These are phyloP conservation scores for Symbiodinium natans DNA, from an alignment of 73 alveolate species.

Conservation along the genomic window DNA sequence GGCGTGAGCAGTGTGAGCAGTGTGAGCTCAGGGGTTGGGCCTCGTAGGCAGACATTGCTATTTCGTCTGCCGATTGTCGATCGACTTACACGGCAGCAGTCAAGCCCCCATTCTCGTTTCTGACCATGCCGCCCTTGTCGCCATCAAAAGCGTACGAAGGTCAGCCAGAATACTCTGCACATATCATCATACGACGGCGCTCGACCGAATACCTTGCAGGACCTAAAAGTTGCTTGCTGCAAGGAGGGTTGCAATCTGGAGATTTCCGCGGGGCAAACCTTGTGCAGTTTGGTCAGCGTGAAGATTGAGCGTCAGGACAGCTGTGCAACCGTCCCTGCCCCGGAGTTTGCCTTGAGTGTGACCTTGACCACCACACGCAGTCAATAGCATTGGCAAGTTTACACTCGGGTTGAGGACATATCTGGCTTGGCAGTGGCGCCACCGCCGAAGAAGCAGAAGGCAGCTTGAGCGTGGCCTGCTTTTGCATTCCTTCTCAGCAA, in stretches of 20 bases:
- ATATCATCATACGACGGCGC: background rate
- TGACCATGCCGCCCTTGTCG: background rate
- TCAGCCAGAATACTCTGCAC: background rate
- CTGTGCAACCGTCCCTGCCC: background rate
- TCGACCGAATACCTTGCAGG: background rate
- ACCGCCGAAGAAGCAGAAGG: background rate
- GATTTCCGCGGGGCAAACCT: too few relatives aligned
- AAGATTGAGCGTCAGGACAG: too few relatives aligned
- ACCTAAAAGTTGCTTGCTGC: background rate
- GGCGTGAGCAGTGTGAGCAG: too few relatives aligned
- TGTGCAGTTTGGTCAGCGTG: too few relatives aligned
- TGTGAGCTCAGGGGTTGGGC: too few relatives aligned
- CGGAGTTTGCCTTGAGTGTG: background rate
- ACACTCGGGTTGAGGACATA: background rate
- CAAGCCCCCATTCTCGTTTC: background rate
- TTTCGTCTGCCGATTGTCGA: slow-evolving; percentile 27
- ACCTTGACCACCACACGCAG: too few relatives aligned
- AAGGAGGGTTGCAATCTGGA: background rate
- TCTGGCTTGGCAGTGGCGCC: slow-evolving; percentile 1
- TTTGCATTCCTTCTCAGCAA: too few relatives aligned
- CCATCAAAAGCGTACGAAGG: background rate
- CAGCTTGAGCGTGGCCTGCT: background rate
- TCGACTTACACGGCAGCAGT: slow-evolving; percentile 20
- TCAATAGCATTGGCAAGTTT: too few relatives aligned
- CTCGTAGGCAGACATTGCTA: slow-evolving; percentile 44